Conservation (phyloP, 257 asterid genomes). For the Solanum pinnatisectum region DNA sequence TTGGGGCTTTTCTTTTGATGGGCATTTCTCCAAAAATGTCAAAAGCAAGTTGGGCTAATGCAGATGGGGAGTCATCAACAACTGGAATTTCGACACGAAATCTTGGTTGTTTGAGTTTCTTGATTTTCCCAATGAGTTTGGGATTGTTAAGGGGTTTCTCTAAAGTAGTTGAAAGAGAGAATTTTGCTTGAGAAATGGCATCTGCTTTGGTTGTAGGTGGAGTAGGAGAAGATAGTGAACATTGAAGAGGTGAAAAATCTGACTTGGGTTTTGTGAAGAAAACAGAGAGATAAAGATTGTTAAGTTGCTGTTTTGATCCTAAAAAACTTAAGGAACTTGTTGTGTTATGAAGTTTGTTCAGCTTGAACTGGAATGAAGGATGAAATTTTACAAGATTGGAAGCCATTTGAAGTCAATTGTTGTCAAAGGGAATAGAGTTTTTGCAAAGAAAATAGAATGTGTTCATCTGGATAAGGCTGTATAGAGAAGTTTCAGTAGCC, state of each 20-base stretch:
- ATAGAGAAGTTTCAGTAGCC: neutral
- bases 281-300: neutral
- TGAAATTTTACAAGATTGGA: slow-evolving; percentile 21
- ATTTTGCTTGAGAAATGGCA: slow-evolving; percentile 78
- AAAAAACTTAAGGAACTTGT: neutral
- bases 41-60: slow-evolving; percentile 55
- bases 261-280: slow-evolving; percentile 13
- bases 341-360: slow-evolving; percentile 1
- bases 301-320: neutral
- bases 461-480: neutral
- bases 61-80: slow-evolving; percentile 56
- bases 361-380: slow-evolving; percentile 7
- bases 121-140: slow-evolving; percentile 62
- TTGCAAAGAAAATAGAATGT: neutral
- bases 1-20: slow-evolving; percentile 44
- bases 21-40: slow-evolving; percentile 59
- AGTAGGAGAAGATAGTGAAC: slow-evolving; percentile 43
- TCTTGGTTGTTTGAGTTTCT: slow-evolving; percentile 77
- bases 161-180: slow-evolving; percentile 51
- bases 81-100: slow-evolving; percentile 77
- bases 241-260: slow-evolving; percentile 12
- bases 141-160: slow-evolving; percentile 81
- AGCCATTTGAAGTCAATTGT: slow-evolving; percentile 24
- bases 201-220: slow-evolving; percentile 78
- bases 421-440: neutral